Conservation (phyloP, 2,329 filamentous ascomycete genomes). For the Lachnellula cervina region DNA sequence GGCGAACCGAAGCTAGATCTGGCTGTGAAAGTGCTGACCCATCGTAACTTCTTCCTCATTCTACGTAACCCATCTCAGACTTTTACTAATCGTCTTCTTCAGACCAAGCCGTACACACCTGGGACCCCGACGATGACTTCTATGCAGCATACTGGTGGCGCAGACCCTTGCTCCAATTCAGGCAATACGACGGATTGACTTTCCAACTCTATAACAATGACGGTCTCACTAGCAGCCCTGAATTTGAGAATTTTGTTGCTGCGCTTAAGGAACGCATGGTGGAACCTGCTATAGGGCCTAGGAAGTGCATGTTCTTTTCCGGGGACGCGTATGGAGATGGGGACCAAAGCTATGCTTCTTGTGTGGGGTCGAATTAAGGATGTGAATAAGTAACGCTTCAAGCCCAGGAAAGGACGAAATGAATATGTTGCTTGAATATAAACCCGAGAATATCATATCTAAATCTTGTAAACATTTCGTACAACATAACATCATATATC, state of each 20-base stretch:
- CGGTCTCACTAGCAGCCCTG: not conserved
- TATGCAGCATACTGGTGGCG: constrained; percentile 5
- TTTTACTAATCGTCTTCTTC: not conserved
- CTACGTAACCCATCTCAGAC: no score
- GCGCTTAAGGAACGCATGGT: constrained; percentile 6
- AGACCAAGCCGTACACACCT: not conserved
- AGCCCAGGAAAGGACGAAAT: no score
- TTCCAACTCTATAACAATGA: constrained; percentile 10
- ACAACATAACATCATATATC: no score
- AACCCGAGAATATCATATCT: no score
- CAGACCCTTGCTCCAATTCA: constrained; percentile 8
- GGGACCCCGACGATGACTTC: not conserved
- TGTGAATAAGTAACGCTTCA: no score
- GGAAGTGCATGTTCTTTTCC: constrained; percentile 7
- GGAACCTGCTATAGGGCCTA: constrained; percentile 8
- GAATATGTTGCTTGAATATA: no score
- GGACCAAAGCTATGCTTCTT: not conserved
- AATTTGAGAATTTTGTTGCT: constrained; percentile 1
- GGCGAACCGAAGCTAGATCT: constrained; percentile 13
- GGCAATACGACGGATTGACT: constrained; percentile 7
- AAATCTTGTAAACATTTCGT: no score
- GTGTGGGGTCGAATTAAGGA: not conserved
- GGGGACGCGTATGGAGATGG: not conserved
- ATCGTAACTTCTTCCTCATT: not conserved
- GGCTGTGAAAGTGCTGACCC: constrained; percentile 1